Evolutionary conservation across 805 yeast species (phyloP), one percentile per base, ranked within the genome.

Genomic region (Monosporozyma aquatica): DNA sequence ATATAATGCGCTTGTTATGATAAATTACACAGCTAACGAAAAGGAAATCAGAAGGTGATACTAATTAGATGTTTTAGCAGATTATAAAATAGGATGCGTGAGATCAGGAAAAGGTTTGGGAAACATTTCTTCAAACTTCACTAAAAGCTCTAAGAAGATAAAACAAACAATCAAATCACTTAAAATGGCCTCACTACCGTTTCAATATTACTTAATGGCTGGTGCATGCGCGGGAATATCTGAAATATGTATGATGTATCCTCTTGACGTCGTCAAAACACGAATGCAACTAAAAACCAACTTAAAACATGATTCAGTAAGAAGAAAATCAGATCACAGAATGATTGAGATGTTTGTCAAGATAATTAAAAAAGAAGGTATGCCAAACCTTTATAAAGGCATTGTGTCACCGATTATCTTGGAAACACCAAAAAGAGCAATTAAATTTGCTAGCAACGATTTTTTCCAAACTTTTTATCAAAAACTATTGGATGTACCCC

Each of bases 371-470:
- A 78, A 77, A 52, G 97, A 90, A 64, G 97, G 97, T 37, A 72
- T 78, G 37, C 65, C 82, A 8, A 72, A 92, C 49, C 73, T 90
- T 43, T 90, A 92, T 67, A 79, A 87, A 61, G 98, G 98, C 47
- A 90, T 90, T 56, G 68, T 83, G 25, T 95, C 97, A 24, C 97
- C 98, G 26, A 84, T 90, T 53, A 71, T 90, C 56, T 90, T 90
- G 97, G 97, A 90, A 67, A 97, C 97, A 10, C 97, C 97, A 52
- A 92, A 92, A 72, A 80, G 98, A 71, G 97, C 97, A 37, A 87
- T 95, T 52, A 90, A 92, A 66, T 92, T 92, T 61, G 96, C 97
- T 40, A 95, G 96, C 47, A 92, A 90, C 61, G 97, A 90, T 61
- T 92, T 86, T 62, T 92, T 95, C 82, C 92, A 95, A 42, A 82